phyloP scores from a whole-genome alignment of 257 asterid genomes.

The Solanum sejunctum region DNA sequence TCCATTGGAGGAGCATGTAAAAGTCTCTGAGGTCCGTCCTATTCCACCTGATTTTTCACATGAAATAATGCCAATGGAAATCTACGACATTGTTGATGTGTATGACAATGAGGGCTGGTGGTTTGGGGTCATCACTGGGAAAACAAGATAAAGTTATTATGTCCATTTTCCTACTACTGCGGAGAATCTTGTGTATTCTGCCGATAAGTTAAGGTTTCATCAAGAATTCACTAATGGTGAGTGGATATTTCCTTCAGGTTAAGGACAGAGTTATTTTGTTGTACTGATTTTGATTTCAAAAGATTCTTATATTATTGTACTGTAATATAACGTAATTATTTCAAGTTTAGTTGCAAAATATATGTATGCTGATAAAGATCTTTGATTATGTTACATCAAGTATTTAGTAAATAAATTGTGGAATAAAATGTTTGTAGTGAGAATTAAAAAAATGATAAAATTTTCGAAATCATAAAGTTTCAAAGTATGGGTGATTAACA shows the following conservation, averaged over 20 bases:
- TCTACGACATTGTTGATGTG: background rate
- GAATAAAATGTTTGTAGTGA: background rate
- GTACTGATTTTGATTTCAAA: background rate
- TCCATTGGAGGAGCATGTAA: background rate
- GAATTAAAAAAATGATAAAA: background rate
- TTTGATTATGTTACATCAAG: background rate
- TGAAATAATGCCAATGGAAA: background rate
- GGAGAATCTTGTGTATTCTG: background rate
- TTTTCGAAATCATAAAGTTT: background rate
- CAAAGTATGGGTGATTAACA: background rate
- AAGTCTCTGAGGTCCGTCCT: background rate
- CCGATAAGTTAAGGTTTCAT: background rate
- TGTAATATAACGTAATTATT: background rate
- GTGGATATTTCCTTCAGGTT: background rate
- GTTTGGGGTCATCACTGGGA: background rate
- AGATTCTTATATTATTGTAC: background rate
- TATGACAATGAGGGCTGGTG: background rate
- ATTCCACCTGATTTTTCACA: background rate
- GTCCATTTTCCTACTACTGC: background rate
- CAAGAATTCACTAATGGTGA: background rate
- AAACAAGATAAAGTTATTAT: background rate
- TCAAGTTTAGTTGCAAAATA: background rate
- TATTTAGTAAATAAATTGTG: too few relatives aligned
- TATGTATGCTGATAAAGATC: background rate
- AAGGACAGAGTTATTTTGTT: background rate